Percentiles rank a stretch among this genome's conserved stretches.
Evolutionary conservation across 169 alveolate species (phyloP).

Genomic region (Cryptosporidium meleagridis): DNA sequence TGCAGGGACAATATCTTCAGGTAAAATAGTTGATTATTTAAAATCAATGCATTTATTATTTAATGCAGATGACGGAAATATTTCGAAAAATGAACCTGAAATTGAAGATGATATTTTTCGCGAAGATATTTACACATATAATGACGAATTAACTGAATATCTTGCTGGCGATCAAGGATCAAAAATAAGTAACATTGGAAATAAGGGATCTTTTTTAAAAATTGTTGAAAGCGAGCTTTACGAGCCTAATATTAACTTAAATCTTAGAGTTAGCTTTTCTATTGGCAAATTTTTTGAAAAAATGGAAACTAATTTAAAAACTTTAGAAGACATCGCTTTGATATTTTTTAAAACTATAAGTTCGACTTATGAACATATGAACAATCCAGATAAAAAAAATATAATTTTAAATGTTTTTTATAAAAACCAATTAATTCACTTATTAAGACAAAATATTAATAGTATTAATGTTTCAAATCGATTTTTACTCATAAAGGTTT

Average conservation of each 20-base stretch:
- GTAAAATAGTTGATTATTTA: not conserved
- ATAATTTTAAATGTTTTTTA: not conserved
- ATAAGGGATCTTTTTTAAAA: conserved; percentile 8
- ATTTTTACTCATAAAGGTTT: conserved; percentile 7
- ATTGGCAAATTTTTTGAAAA: not conserved
- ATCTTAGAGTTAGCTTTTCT: not conserved
- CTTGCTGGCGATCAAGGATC: not conserved
- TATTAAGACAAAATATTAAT: not conserved
- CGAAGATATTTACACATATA: not conserved
- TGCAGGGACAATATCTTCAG: not conserved
- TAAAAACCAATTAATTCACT: conserved; percentile 3
- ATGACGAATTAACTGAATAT: not conserved
- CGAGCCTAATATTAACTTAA: not conserved
- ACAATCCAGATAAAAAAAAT: not conserved
- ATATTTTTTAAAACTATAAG: not conserved
- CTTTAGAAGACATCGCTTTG: conserved; percentile 11
- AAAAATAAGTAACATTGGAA: not conserved
- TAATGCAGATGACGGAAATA: not conserved
- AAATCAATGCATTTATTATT: not conserved
- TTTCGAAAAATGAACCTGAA: not conserved
- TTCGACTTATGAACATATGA: not conserved
- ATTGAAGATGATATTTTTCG: not conserved
- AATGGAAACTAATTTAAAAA: not conserved
- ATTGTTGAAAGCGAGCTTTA: conserved; percentile 4
- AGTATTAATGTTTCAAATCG: conserved; percentile 5